Conservation (phyloP, 805 yeast species). For the Yarrowia yakushimensis region DNA sequence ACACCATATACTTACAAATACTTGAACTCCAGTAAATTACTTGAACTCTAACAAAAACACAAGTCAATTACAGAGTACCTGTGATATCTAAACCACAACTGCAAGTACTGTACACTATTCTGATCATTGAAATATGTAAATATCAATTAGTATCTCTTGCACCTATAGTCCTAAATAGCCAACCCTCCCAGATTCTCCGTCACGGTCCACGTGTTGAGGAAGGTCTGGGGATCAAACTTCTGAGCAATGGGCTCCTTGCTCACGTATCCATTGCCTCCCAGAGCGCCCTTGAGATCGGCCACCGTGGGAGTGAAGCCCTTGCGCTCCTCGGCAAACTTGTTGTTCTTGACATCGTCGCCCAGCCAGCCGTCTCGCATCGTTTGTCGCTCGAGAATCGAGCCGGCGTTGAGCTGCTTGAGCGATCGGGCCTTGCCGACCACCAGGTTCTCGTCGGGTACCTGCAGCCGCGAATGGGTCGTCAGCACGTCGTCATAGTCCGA, state of each 20-base stretch:
- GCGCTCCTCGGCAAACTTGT: constrained; percentile 21
- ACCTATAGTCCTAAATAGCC: background rate
- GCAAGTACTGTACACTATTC: too few species aligned
- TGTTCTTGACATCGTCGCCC: constrained; percentile 15
- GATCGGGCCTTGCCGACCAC: constrained; percentile 13
- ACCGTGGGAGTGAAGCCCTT: constrained; percentile 23
- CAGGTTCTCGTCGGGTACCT: constrained; percentile 9
- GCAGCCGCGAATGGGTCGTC: background rate
- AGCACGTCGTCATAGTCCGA: constrained; percentile 15
- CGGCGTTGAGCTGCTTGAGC: constrained; percentile 20
- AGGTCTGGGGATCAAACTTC: constrained; percentile 19
- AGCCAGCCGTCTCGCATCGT: constrained; percentile 23
- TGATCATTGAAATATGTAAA: too few species aligned
- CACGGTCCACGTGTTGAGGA: constrained; percentile 20
- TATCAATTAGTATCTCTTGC: too few species aligned
- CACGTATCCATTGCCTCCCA: constrained; percentile 4
- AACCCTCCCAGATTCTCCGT: background rate
- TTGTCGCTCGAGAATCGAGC: constrained; percentile 18
- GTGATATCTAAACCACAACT: too few species aligned
- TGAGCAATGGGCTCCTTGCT: constrained; percentile 21
- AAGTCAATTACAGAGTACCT: too few species aligned
- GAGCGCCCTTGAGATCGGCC: constrained; percentile 19
- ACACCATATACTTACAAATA: too few species aligned
- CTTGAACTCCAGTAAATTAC: too few species aligned
- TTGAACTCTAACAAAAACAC: too few species aligned